Evolutionary conservation across 768 basidiomycete species (phyloP).

Genomic region (Neoboletus subvelutipes): DNA sequence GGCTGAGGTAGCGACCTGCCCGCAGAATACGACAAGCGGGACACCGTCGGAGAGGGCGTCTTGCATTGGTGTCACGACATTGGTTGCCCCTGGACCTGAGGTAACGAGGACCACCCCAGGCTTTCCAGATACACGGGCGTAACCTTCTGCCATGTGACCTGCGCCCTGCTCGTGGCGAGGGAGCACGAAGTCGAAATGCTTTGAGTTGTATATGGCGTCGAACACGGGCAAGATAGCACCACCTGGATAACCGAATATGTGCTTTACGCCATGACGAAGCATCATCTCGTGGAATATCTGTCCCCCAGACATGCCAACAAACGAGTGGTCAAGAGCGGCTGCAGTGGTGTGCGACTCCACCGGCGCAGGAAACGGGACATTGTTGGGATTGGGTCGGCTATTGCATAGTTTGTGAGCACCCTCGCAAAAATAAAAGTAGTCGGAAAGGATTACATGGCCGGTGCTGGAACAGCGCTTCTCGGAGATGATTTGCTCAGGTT

Average conservation of each 20-base stretch:
- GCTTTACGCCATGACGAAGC: slow-evolving; percentile 93
- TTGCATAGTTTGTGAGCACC: slow-evolving; percentile 50
- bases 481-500: slow-evolving; percentile 68
- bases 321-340: slow-evolving; percentile 71
- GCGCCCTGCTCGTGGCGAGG: slow-evolving; percentile 98
- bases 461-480: slow-evolving; percentile 60
- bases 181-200: slow-evolving; percentile 92
- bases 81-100: slow-evolving; percentile 96
- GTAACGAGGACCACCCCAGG: slow-evolving; percentile 98
- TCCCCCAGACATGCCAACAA: slow-evolving; percentile 92
- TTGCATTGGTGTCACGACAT: slow-evolving; percentile 97
- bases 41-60: slow-evolving; percentile 94
- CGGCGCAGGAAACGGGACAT: slow-evolving; percentile 37
- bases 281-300: slow-evolving; percentile 99
- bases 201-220: slow-evolving; percentile 96
- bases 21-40: slow-evolving; percentile 92
- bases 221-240: slow-evolving; percentile 99
- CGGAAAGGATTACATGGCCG: slow-evolving; percentile 50
- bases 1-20: slow-evolving; percentile 98
- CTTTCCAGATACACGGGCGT: slow-evolving; percentile 95
- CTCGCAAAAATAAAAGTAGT: not conserved
- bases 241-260: slow-evolving; percentile 97
- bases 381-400: slow-evolving; percentile 43
- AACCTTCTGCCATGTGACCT: slow-evolving; percentile 99
- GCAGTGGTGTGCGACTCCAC: slow-evolving; percentile 41